Evolutionary conservation across 2,329 filamentous ascomycete species (phyloP).

Genomic region (Neurospora sp.): DNA sequence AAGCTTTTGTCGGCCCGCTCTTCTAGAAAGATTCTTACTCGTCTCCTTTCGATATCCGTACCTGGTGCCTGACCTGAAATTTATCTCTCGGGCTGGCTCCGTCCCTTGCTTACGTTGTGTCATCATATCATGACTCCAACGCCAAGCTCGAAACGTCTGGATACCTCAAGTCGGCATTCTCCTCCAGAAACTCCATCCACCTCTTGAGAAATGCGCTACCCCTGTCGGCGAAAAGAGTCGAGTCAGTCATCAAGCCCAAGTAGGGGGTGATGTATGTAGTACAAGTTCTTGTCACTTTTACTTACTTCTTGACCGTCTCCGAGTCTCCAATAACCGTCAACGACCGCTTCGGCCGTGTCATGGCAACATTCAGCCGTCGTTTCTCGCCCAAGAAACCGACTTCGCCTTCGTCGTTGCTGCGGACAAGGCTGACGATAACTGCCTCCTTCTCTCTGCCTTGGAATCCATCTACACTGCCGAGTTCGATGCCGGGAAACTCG

Average conservation of each 20-base stretch:
- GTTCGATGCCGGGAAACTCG: slow-evolving; percentile 71
- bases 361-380: slow-evolving; percentile 87
- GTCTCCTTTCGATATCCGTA: not conserved
- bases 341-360: slow-evolving; percentile 89
- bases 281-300: slow-evolving; percentile 17
- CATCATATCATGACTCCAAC: slow-evolving; percentile 20
- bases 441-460: slow-evolving; percentile 94
- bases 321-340: slow-evolving; percentile 88
- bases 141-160: slow-evolving; percentile 50
- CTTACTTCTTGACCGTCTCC: slow-evolving; percentile 82
- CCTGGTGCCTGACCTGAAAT: not conserved
- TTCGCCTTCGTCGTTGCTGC: slow-evolving; percentile 78
- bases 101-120: not conserved
- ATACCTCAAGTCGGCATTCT: slow-evolving; percentile 82
- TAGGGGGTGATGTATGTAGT: slow-evolving; percentile 9
- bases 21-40: not conserved
- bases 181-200: slow-evolving; percentile 89
- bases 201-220: slow-evolving; percentile 76
- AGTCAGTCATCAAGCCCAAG: slow-evolving; percentile 8
- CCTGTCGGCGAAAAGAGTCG: slow-evolving; percentile 35
- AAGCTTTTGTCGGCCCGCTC: not conserved
- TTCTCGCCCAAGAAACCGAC: slow-evolving; percentile 92
- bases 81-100: not conserved
- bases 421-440: slow-evolving; percentile 84
- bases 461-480: slow-evolving; percentile 96